Percentiles rank a stretch among this genome's conserved stretches.
Conservation (phyloP, 495 filamentous ascomycete genomes). For the Paragyromitra xinjiangensis region DNA sequence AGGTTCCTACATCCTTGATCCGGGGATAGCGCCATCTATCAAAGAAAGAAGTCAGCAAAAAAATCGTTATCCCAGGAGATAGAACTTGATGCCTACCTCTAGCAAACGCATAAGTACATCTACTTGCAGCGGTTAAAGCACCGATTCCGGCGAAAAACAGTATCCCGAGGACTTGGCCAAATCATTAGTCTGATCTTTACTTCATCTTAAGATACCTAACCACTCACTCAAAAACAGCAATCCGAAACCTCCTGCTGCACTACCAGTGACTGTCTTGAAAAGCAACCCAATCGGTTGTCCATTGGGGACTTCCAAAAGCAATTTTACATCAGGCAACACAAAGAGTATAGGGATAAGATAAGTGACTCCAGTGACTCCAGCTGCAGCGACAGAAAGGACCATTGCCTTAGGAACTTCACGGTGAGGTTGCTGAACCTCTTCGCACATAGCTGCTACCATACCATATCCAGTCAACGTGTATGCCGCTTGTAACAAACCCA, state of each 20-base stretch:
- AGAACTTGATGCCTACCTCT: slow-evolving; percentile 54
- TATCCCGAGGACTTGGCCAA: slow-evolving; percentile 68
- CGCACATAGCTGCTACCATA: slow-evolving; percentile 69
- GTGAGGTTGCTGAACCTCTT: slow-evolving; percentile 67
- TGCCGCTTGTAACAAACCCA: slow-evolving; percentile 65
- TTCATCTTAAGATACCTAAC: neutral
- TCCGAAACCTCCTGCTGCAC: slow-evolving; percentile 72
- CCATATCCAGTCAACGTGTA: slow-evolving; percentile 70
- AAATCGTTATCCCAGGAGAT: neutral
- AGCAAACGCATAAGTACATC: slow-evolving; percentile 71
- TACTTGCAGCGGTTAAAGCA: slow-evolving; percentile 67
- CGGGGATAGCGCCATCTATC: slow-evolving; percentile 71
- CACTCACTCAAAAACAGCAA: slow-evolving; percentile 70
- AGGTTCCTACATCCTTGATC: slow-evolving; percentile 63
- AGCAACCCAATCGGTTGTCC: slow-evolving; percentile 67
- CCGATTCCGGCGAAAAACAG: slow-evolving; percentile 69
- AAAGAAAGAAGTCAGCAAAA: slow-evolving; percentile 13
- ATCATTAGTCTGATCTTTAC: slow-evolving; percentile 10
- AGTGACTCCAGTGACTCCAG: slow-evolving; percentile 68
- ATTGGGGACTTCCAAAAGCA: slow-evolving; percentile 65
- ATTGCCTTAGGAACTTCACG: slow-evolving; percentile 69
- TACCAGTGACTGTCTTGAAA: slow-evolving; percentile 69
- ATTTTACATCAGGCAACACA: slow-evolving; percentile 65
- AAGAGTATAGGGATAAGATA: slow-evolving; percentile 72
- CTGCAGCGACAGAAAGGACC: slow-evolving; percentile 67